phyloP scores from a whole-genome alignment of 768 basidiomycete species.

The Naganishia vishniacii region DNA sequence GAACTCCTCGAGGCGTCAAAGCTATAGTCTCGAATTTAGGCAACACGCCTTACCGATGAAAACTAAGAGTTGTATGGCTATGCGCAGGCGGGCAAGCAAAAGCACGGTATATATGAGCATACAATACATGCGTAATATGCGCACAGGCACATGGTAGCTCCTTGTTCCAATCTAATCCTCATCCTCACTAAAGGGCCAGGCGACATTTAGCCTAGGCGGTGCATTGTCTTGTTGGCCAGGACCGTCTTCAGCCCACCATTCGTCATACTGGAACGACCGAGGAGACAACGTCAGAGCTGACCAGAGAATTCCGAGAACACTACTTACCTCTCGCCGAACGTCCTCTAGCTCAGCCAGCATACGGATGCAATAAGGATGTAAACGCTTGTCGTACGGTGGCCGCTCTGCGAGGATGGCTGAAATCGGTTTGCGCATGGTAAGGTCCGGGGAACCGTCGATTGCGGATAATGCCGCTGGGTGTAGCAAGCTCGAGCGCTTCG shows the following conservation, averaged over 20 bases:
- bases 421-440: slow-evolving; percentile 17
- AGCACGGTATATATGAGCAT: neutral
- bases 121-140: neutral
- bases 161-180: slow-evolving; percentile 36
- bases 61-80: no score
- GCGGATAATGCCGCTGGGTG: slow-evolving; percentile 40
- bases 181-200: slow-evolving; percentile 49
- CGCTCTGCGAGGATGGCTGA: slow-evolving; percentile 16
- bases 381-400: slow-evolving; percentile 40
- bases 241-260: slow-evolving; percentile 48
- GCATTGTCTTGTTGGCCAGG: slow-evolving; percentile 44
- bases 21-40: neutral
- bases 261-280: slow-evolving; percentile 38
- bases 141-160: neutral
- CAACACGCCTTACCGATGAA: no score
- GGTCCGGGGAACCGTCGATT: slow-evolving; percentile 30
- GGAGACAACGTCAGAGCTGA: neutral
- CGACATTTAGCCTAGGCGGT: slow-evolving; percentile 46
- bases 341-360: slow-evolving; percentile 48
- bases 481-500: slow-evolving; percentile 43
- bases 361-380: slow-evolving; percentile 47
- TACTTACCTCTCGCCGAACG: slow-evolving; percentile 47
- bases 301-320: neutral
- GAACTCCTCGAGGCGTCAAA: slow-evolving; percentile 3
- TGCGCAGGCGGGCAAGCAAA: neutral